These are phyloP conservation scores for Acmispon strigosus DNA, from an alignment of 306 rosid species.

Conservation along the genomic window DNA sequence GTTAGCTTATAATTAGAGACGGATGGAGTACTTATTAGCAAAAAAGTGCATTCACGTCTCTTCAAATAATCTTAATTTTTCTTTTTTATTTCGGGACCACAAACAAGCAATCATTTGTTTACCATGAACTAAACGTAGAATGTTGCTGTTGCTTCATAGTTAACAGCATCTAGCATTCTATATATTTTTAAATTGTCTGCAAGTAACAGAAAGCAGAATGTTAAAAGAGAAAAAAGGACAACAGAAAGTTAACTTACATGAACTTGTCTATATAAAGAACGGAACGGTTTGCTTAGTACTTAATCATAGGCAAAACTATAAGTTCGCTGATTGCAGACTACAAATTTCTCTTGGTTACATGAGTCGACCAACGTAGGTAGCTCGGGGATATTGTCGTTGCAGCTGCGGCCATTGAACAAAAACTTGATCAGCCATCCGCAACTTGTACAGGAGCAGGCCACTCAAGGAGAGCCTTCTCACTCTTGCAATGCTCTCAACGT, in stretches of 20 bases:
- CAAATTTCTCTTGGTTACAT: slow-evolving; percentile 44
- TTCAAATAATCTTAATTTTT: not conserved
- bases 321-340: not conserved
- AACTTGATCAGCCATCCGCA: slow-evolving; percentile 70
- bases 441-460: slow-evolving; percentile 82
- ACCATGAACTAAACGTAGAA: not conserved
- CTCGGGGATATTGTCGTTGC: slow-evolving; percentile 59
- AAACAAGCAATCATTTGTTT: not conserved
- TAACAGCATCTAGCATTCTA: not conserved
- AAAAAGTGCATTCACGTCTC: not conserved
- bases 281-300: not conserved
- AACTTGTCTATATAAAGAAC: not conserved
- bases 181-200: too few species aligned
- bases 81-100: not conserved
- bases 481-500: slow-evolving; percentile 96
- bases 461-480: slow-evolving; percentile 84
- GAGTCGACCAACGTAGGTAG: slow-evolving; percentile 84
- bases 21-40: not conserved
- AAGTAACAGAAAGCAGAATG: not conserved
- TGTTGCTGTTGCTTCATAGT: not conserved
- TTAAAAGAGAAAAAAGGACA: not conserved
- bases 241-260: not conserved
- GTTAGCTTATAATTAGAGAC: too few species aligned
- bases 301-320: not conserved
- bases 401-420: slow-evolving; percentile 95